Evolutionary conservation across 768 basidiomycete genomes (phyloP).

Genomic region (Lenzites betulinus): DNA sequence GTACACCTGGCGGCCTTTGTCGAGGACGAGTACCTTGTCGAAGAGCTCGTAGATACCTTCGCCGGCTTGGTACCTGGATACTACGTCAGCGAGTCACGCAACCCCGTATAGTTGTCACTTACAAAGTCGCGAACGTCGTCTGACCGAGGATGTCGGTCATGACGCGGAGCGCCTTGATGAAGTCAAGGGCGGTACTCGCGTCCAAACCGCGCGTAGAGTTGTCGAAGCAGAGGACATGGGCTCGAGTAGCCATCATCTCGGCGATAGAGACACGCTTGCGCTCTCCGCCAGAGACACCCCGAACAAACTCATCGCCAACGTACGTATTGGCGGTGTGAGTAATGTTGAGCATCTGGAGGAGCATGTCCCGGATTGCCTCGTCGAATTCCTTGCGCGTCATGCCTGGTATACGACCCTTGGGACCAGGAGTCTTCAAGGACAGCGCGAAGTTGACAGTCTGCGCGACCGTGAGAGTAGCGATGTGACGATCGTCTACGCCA

Average conservation of each 20-base stretch:
- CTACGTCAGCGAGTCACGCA: not conserved
- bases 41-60: slow-evolving; percentile 78
- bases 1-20: slow-evolving; percentile 80
- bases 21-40: slow-evolving; percentile 86
- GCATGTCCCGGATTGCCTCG: slow-evolving; percentile 55
- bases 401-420: slow-evolving; percentile 69
- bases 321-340: slow-evolving; percentile 76
- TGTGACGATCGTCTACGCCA: slow-evolving; percentile 72
- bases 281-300: slow-evolving; percentile 79
- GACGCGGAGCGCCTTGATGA: slow-evolving; percentile 72
- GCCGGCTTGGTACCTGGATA: slow-evolving; percentile 57
- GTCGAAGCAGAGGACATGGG: slow-evolving; percentile 82
- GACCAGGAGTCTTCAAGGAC: slow-evolving; percentile 74
- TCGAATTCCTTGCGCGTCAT: slow-evolving; percentile 62
- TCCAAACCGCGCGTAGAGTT: slow-evolving; percentile 82
- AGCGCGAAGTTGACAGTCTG: slow-evolving; percentile 75
- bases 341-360: slow-evolving; percentile 82
- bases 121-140: slow-evolving; percentile 80
- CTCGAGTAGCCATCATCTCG: slow-evolving; percentile 84
- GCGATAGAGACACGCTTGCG: slow-evolving; percentile 82
- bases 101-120: slow-evolving; percentile 28
- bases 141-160: slow-evolving; percentile 83
- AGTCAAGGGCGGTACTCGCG: slow-evolving; percentile 88
- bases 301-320: slow-evolving; percentile 86
- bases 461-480: slow-evolving; percentile 78